Evolutionary conservation across 306 rosid genomes (phyloP).

Genomic region (Prunus padus): DNA sequence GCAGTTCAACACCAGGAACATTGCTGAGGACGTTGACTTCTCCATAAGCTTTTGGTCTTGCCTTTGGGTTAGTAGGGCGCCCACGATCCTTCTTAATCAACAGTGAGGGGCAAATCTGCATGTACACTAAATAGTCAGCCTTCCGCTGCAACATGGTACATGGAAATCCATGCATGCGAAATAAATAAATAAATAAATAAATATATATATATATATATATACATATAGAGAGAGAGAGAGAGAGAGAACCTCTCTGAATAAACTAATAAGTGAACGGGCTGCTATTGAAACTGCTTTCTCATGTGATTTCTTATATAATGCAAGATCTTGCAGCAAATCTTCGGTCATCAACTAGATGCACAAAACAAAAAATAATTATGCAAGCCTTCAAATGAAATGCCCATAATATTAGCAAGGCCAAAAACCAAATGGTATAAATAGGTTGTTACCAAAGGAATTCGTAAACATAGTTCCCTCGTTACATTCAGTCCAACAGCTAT

Average conservation of each 20-base stretch:
- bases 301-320: slow-evolving; percentile 83
- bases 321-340: slow-evolving; percentile 93
- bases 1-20: slow-evolving; percentile 76
- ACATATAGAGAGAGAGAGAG: too few species aligned
- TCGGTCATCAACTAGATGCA: slow-evolving; percentile 78
- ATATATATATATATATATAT: too few species aligned
- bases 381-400: background rate
- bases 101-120: slow-evolving; percentile 84
- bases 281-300: slow-evolving; percentile 89
- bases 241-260: slow-evolving; percentile 78
- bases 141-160: background rate
- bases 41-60: slow-evolving; percentile 86
- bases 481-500: slow-evolving; percentile 89
- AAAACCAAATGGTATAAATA: slow-evolving; percentile 15
- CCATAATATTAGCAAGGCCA: too few species aligned
- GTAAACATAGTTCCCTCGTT: slow-evolving; percentile 77
- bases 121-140: slow-evolving; percentile 14
- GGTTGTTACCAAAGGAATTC: slow-evolving; percentile 81
- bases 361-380: slow-evolving; percentile 30
- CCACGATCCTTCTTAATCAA: slow-evolving; percentile 94
- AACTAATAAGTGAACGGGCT: slow-evolving; percentile 76
- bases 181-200: too few species aligned
- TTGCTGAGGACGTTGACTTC: slow-evolving; percentile 51
- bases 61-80: slow-evolving; percentile 59
- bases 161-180: background rate